phyloP scores from a whole-genome alignment of 768 basidiomycete species.

The Rhodotorula toruloides region DNA sequence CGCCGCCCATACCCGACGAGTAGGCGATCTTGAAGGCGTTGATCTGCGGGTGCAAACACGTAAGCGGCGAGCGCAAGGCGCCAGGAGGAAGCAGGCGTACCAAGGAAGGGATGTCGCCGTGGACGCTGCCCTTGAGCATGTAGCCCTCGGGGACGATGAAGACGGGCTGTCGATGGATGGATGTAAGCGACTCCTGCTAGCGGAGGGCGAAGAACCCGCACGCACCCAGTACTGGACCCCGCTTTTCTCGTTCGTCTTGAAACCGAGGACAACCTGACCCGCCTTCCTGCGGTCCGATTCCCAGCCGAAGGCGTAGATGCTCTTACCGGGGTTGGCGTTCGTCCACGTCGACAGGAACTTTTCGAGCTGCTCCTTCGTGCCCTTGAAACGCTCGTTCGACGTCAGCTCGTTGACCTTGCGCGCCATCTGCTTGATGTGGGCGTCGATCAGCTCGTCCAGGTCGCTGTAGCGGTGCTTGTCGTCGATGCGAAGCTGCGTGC shows the following conservation, averaged over 20 bases:
- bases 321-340: slow-evolving; percentile 86
- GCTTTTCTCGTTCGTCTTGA: slow-evolving; percentile 85
- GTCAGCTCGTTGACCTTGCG: slow-evolving; percentile 89
- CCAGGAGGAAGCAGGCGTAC: background rate
- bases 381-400: slow-evolving; percentile 91
- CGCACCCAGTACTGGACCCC: slow-evolving; percentile 86
- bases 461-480: slow-evolving; percentile 75
- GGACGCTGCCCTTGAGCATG: slow-evolving; percentile 17
- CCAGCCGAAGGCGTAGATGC: slow-evolving; percentile 81
- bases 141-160: slow-evolving; percentile 46
- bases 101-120: slow-evolving; percentile 21
- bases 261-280: slow-evolving; percentile 88
- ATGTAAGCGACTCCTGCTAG: background rate
- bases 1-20: background rate
- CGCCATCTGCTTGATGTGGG: slow-evolving; percentile 89
- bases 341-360: slow-evolving; percentile 81
- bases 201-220: slow-evolving; percentile 11
- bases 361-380: slow-evolving; percentile 81
- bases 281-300: slow-evolving; percentile 76
- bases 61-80: background rate
- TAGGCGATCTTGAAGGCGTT: slow-evolving; percentile 36
- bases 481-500: slow-evolving; percentile 44
- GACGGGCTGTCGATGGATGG: slow-evolving; percentile 43
- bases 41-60: slow-evolving; percentile 15
- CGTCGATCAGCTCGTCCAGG: slow-evolving; percentile 93